Base-by-base conservation (phyloP, 805 yeast genomes). In the Saccharomyces paradoxus region DNA sequence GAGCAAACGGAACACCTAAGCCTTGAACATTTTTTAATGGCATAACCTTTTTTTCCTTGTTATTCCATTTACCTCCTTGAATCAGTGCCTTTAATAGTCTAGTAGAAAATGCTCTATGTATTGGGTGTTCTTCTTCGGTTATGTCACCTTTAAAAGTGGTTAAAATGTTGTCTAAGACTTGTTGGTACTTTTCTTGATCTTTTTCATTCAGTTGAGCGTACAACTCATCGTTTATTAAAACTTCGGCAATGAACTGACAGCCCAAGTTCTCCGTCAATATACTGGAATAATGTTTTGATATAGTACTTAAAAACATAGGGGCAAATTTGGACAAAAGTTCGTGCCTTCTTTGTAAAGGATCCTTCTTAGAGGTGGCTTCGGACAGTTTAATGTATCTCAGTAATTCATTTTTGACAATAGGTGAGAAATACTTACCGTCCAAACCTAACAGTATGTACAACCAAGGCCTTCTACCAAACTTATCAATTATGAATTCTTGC, bases 391-490 rank as follows among this genome's bases (percentile, higher is more conserved):
- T 80, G 66, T 87, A 86, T 63, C 73, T 78, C 41, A 71, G 65
- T 53, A 91, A 73, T 54, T 84, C 84, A 53, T 81, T 81, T 66
- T 82, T 77, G 46, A 79, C 77, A n/a, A 68, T 61, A 52, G 96
- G 96, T 22, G 87, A 79, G 71, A 92, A 92, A 68, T 83, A 91
- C 67, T 86, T 85, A 46, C 89, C 87, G 63, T 86, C 87, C 56
- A 86, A 76, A 3, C 96, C 96, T 54, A 82, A 78, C 57, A 91
- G 75, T 55, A 92, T 74, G 70, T 89, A 91, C 54, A 92, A 73
- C 66, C 90, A 82, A 47, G 97, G 97, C 71, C 96, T 82, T 74
- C 99, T 81, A 32, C 91, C 89, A 64, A 78, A 87, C 69, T 90
- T 89, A 60, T 86, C 85, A 52, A 76, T 73, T 28, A 87, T 74